Conservation (phyloP, 1,139 yeast species). For the Debaryomycetaceae sp. region DNA sequence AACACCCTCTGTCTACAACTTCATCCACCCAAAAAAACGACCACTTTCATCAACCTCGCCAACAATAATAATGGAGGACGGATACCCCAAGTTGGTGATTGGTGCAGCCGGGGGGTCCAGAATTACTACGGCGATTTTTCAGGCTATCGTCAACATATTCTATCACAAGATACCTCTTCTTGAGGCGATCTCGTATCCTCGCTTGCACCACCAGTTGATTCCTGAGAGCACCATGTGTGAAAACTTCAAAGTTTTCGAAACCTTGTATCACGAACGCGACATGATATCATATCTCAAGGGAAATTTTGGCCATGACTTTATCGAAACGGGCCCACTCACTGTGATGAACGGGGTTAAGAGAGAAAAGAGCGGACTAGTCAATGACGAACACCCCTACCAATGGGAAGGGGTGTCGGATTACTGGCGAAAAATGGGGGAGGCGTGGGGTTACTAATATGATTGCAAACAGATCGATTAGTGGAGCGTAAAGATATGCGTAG, state of each 20-base stretch:
- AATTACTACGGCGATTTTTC: slow-evolving; percentile 79
- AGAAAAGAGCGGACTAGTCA: not conserved
- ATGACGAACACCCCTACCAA: too few species aligned
- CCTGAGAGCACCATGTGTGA: slow-evolving; percentile 72
- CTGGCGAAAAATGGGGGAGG: slow-evolving; percentile 43
- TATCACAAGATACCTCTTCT: slow-evolving; percentile 56
- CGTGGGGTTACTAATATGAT: slow-evolving; percentile 37
- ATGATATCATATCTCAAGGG: slow-evolving; percentile 13
- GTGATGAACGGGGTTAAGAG: slow-evolving; percentile 41
- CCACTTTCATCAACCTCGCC: slow-evolving; percentile 88
- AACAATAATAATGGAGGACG: slow-evolving; percentile 51
- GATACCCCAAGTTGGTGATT: slow-evolving; percentile 59
- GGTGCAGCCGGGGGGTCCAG: slow-evolving; percentile 97
- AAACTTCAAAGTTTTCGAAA: slow-evolving; percentile 26
- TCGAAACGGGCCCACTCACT: slow-evolving; percentile 34
- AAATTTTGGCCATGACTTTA: slow-evolving; percentile 25
- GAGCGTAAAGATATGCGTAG: too few species aligned
- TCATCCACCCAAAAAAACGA: slow-evolving; percentile 67
- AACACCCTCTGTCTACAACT: slow-evolving; percentile 77
- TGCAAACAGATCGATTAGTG: too few species aligned
- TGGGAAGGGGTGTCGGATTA: slow-evolving; percentile 42
- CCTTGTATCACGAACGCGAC: slow-evolving; percentile 17
- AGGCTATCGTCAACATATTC: slow-evolving; percentile 67
- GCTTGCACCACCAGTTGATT: slow-evolving; percentile 84
- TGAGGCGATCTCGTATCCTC: slow-evolving; percentile 69